Evolutionary conservation across 176 grass and related monocot species (phyloP).

Genomic region (Dactylis glomerata): DNA sequence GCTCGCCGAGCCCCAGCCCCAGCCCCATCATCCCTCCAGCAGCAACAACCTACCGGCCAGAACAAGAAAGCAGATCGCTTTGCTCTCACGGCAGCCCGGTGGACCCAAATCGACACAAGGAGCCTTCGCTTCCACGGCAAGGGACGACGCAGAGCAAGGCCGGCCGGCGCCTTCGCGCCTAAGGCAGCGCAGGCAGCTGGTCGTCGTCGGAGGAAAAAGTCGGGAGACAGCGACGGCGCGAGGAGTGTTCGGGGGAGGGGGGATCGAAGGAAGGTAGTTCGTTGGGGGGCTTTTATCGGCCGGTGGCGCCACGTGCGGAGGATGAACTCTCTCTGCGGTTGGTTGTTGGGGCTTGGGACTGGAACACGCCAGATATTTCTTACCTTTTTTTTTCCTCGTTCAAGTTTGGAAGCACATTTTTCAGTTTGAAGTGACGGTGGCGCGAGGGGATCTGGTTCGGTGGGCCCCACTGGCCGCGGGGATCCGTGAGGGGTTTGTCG

Average conservation of each 20-base stretch:
- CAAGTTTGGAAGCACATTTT: neutral
- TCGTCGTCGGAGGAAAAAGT: neutral
- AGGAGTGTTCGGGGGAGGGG: neutral
- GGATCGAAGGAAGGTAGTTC: neutral
- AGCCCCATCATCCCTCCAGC: neutral
- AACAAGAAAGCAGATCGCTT: neutral
- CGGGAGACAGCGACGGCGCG: neutral
- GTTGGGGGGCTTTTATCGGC: neutral
- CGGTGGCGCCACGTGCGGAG: neutral
- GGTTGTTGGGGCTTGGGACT: neutral
- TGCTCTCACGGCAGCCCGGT: neutral
- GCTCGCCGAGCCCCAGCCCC: slow-evolving; percentile 30
- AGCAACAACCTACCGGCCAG: neutral
- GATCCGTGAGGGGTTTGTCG: neutral
- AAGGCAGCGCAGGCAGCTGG: neutral
- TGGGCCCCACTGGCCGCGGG: neutral
- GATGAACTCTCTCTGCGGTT: neutral
- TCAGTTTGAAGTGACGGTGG: neutral
- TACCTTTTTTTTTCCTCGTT: neutral
- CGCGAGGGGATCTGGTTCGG: neutral
- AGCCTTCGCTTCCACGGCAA: neutral
- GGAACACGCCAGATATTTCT: neutral
- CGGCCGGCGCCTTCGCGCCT: neutral
- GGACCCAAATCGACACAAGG: neutral
- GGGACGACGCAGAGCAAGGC: neutral